A percentile compares a stretch with the other conserved stretches of the same genome.
These are phyloP conservation scores for Teratosphaeria viscida DNA, from an alignment of 2,329 filamentous ascomycete genomes.

Conservation along the genomic window DNA sequence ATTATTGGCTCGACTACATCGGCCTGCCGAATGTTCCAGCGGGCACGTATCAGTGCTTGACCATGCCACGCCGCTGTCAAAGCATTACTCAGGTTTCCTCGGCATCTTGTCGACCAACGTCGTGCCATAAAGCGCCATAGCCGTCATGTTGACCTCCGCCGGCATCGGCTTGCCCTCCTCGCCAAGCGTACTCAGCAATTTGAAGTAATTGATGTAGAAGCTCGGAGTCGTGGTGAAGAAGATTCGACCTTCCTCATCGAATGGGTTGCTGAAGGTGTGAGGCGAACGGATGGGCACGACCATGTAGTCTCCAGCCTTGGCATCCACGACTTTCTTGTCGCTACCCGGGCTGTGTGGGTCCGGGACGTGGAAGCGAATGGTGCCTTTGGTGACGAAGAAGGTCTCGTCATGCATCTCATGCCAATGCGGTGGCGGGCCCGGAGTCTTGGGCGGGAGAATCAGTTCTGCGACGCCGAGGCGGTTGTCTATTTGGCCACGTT, in stretches of 20 bases:
- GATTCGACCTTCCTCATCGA: slow-evolving; percentile 43
- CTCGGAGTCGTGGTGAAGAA: slow-evolving; percentile 49
- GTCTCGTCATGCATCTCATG: slow-evolving; percentile 51
- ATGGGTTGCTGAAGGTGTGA: slow-evolving; percentile 48
- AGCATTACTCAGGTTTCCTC: slow-evolving; percentile 13
- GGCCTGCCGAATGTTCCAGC: neutral
- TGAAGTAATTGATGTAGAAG: slow-evolving; percentile 50
- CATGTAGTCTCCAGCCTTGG: slow-evolving; percentile 43
- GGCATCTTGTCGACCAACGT: slow-evolving; percentile 34
- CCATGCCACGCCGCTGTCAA: neutral
- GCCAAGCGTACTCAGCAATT: slow-evolving; percentile 38
- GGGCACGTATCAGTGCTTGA: neutral
- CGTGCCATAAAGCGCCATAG: slow-evolving; percentile 42
- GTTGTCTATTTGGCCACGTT: slow-evolving; percentile 28
- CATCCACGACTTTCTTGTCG: slow-evolving; percentile 35
- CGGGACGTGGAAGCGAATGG: slow-evolving; percentile 42
- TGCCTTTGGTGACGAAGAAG: slow-evolving; percentile 45
- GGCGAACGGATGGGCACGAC: slow-evolving; percentile 45
- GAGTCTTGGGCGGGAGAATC: slow-evolving; percentile 37
- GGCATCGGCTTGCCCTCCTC: slow-evolving; percentile 37
- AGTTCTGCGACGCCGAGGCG: slow-evolving; percentile 39
- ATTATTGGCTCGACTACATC: neutral
- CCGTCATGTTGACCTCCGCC: slow-evolving; percentile 38
- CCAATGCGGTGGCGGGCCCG: slow-evolving; percentile 42
- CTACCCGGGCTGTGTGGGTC: slow-evolving; percentile 17